Evolutionary conservation across 495 filamentous ascomycete genomes (phyloP).

Genomic region (Thermochaetoides thermophila): DNA sequence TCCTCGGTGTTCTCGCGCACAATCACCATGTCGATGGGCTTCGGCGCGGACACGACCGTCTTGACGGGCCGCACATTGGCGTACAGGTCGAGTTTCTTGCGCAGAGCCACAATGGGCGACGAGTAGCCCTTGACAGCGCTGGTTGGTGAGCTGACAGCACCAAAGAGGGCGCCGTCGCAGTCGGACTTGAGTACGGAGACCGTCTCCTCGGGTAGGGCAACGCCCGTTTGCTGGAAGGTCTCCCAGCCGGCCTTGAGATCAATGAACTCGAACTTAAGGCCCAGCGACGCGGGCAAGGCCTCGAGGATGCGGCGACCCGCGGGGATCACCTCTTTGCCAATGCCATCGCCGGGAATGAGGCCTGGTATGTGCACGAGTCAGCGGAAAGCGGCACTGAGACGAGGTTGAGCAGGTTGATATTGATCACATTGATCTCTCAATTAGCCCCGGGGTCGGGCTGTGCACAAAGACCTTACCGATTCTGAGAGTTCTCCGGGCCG

Average conservation of each 20-base stretch:
- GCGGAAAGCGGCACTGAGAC: neutral
- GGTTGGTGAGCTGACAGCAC: slow-evolving; percentile 85
- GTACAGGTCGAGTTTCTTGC: slow-evolving; percentile 88
- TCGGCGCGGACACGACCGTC: slow-evolving; percentile 44
- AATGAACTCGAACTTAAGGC: slow-evolving; percentile 84
- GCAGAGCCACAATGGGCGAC: slow-evolving; percentile 89
- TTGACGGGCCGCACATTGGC: slow-evolving; percentile 97
- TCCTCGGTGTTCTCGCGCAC: slow-evolving; percentile 98
- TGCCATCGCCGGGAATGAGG: slow-evolving; percentile 95
- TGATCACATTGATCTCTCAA: neutral
- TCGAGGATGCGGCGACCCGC: slow-evolving; percentile 83
- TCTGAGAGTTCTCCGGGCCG: slow-evolving; percentile 22
- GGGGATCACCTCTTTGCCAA: slow-evolving; percentile 96
- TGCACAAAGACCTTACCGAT: slow-evolving; percentile 44
- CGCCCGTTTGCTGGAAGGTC: slow-evolving; percentile 77
- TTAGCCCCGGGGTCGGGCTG: neutral
- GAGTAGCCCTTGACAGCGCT: slow-evolving; percentile 87
- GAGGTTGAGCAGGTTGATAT: neutral
- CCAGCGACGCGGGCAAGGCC: slow-evolving; percentile 65
- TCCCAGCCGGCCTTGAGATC: slow-evolving; percentile 86
- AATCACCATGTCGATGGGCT: slow-evolving; percentile 87
- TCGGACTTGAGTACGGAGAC: slow-evolving; percentile 71
- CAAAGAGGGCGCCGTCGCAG: slow-evolving; percentile 93
- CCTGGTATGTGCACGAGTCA: slow-evolving; percentile 34
- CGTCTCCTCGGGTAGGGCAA: slow-evolving; percentile 77